Evolutionary conservation across 345 rosid species (phyloP), one percentile per base, ranked within the genome.

Genomic region (Salix koriyanagi): DNA sequence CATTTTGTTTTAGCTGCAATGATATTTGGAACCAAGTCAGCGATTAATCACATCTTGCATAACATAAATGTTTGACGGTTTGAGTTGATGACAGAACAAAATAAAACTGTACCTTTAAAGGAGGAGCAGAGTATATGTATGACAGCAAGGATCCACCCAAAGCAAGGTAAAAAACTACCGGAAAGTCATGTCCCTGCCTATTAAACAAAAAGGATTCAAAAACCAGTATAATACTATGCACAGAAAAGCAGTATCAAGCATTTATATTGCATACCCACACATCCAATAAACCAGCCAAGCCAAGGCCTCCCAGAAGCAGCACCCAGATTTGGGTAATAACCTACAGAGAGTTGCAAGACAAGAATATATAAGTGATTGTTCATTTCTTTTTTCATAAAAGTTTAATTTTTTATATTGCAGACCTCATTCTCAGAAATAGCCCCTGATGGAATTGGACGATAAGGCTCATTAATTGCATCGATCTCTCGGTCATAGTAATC

Each of bases 401-500:
- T 52, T 37, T 10, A 12, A 9, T 32, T 69, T 13, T 58, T 26
- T 70, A 70, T 2, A 34, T 23, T 74, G 70, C 84, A 15, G 69
- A 91, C 98, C 98, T 93, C 99, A 74, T 84, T 87, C 89, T 93
- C 97, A 68, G 96, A 89, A 76, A 96, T 92, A 64, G 90, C 98
- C 50, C 98, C 98, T 2, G 98, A 96, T 72, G 98, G 98, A 73
- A 96, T 96, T 10, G 98, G 99, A 66, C 98, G 98, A 80, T 96
- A 96, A 66, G 99, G 98, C 83, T 96, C 99, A 72, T 96, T 96
- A 64, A 93, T 96, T 13, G 99, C 98, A 77, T 96, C 99, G 32
- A 96, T 93, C 67, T 96, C 98, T 83, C 97, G 90, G 79, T 96
- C 98, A 87, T 92, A 96, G 88, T 94, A 96, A 83, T 93, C 99